Base-by-base conservation (phyloP, 768 basidiomycete species). In the Rubroboletus pulcherrimus region DNA sequence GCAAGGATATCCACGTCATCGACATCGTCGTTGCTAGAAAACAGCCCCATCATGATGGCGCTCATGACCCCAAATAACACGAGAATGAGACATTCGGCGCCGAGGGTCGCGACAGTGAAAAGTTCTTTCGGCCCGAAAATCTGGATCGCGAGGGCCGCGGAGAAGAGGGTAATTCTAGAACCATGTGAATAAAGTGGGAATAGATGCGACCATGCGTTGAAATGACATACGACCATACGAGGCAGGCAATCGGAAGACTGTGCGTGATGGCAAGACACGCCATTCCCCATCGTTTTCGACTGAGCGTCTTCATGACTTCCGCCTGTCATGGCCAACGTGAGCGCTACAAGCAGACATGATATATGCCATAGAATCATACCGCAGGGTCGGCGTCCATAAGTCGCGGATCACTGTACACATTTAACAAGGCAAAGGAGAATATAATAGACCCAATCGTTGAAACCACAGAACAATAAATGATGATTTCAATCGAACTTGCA, bases 191-290 rank as follows among this genome's bases (percentile, higher is more conserved):
- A n/a, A 42, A 8, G 5, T 15, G n/a, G 21, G 43, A 15, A 24
- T 31, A 5, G 8, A 39, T 4, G 7, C n/a, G 10, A 21, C 3
- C 6, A 5, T 3, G 9, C 7, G n/a, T 4, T 2, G 5, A 41
- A 11, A 35, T 7, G 41, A 59, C 56, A 6, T 49, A 59, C 56
- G 61, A 54, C 56, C 61, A 63, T 19, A 54, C 17, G 34, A 63
- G 53, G 8, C 34, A 51, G 15, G 56, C 61, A 14, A 49, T 29
- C 0, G 61, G 61, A 12, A 63, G 56, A 39, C 61, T 42, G 37
- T 63, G 60, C 15, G 49, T 53, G 24, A 63, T 54, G 1, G 60
- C 52, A 41, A 62, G 55, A 15, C 45, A 47, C 0, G 51, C 37
- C 40, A 62, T 51, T 7, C 60, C 60, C 7, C 35, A 31, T 19